A percentile compares a stretch with the other conserved stretches of the same genome.
Evolutionary conservation across 306 rosid genomes (phyloP).

Genomic region (Cicer judaicum): DNA sequence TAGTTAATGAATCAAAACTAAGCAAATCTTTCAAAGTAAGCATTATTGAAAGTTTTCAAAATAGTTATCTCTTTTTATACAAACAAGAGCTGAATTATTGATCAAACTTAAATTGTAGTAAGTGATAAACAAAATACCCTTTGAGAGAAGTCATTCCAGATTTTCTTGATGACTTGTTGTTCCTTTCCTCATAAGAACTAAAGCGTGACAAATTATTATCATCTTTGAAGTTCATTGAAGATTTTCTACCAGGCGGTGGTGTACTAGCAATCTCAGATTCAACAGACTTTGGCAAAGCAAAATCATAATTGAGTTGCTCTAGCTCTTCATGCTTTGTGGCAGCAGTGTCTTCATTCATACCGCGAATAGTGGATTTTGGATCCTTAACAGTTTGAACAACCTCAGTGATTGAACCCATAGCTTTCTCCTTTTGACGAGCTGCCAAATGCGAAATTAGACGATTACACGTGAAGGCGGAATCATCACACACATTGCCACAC

Average conservation of each 20-base stretch:
- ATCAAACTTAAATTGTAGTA: background rate
- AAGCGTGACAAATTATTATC: constrained; percentile 31
- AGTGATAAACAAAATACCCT: constrained; percentile 51
- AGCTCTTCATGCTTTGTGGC: constrained; percentile 57
- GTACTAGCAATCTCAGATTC: constrained; percentile 51
- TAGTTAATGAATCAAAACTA: constrained; percentile 23
- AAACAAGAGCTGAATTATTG: constrained; percentile 28
- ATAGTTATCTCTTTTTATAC: background rate
- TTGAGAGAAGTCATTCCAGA: constrained; percentile 55
- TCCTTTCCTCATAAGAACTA: constrained; percentile 52
- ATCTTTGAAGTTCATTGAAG: constrained; percentile 50
- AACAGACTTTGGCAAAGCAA: constrained; percentile 62
- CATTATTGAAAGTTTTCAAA: constrained; percentile 20
- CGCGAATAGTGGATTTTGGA: constrained; percentile 56
- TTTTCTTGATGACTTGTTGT: constrained; percentile 51
- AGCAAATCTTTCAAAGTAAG: constrained; percentile 6
- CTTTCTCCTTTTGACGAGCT: constrained; percentile 92
- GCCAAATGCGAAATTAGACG: constrained; percentile 47
- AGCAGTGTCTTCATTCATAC: constrained; percentile 46
- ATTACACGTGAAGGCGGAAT: constrained; percentile 42
- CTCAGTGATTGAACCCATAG: constrained; percentile 79
- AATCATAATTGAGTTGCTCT: constrained; percentile 57
- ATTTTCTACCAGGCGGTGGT: constrained; percentile 48
- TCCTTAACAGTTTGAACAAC: constrained; percentile 83
- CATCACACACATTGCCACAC: background rate